Base-by-base conservation (phyloP, 352 stramenopile species). In the Globisporangium echinulatum region DNA sequence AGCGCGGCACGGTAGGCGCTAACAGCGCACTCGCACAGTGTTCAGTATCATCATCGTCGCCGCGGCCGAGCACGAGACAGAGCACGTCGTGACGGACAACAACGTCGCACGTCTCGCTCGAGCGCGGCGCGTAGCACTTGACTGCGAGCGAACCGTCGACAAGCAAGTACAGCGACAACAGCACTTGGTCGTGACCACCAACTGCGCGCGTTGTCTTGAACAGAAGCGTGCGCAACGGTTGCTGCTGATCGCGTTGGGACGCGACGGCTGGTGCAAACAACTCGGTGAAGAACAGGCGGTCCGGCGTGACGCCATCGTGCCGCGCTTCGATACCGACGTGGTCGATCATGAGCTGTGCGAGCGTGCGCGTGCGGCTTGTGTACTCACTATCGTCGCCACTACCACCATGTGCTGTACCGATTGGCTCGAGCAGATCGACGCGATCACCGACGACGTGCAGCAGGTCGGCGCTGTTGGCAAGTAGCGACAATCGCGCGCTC, bases 141-240 rank as follows among this genome's bases (percentile, higher is more conserved):
- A 82, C 52, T 8, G 62, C 56, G 1, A 75, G 44, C 0, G 44
- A 55, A 13, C 59, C 63, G 7, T 54, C 58, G 7, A 61, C 17
- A 1, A 66, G 39, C 0, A 74, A 10, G 36, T 69, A 77, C 5
- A 72, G 49, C 25, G 71, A 67, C 5, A 88, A 14, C 1, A 88
- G 46, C 9, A 88, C 62, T 33, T 76, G 70, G 2, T 65, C 51
- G 37, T 69, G 63, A 0, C 55, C 25, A 25, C 25, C 61, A 15
- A 89, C 54, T 5, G 64, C 66, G 56, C 75, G 71, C 19, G 85
- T 66, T 0, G 70, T 72, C 59, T 85, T 87, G 54, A 87, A 84
- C 7, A 81, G 44, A n/a, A 66, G 63, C 7, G 39, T 56, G 5
- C 44, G 51, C 8, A 58, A 58, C 10, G 10, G 0, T 2, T 40